Base-by-base conservation (phyloP, 768 basidiomycete genomes). In the Amanita pseudoporphyria region DNA sequence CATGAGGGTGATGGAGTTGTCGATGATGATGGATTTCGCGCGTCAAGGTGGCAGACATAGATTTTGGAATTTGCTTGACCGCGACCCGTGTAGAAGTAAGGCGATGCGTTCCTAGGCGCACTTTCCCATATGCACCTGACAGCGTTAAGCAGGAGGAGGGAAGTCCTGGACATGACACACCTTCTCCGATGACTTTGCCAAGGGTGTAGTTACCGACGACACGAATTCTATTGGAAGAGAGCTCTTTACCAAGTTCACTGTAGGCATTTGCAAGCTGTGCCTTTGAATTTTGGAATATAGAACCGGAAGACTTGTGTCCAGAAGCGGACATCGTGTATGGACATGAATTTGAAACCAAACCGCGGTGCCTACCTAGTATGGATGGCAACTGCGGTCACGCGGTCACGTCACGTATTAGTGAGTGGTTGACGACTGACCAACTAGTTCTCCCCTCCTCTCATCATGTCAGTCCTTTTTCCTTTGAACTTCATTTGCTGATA, bases 21-120 rank as follows among this genome's bases (percentile, higher is more conserved):
- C 95, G 87, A 68, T 99, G 95, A 60, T 99, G 96, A 61, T 99
- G 95, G 49, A 99, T 96, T 69, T 99, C 95, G 55, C 95, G 81
- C 22, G 96, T 99, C 35, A 99, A 76, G 14, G 87, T 78, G 5
- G 93, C 78, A 28, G 94, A 90, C 74, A 92, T 80, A 51, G 83
- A 79, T 66, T 98, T 98, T 32, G 95, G 91, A 55, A 97, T 95
- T 67, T 97, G 94, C 70, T 99, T 99, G 71, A 99, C 85, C 49
- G 95, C 95, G 57, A 95, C 94, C 46, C 91, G 81, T 39, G 84
- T 84, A 6, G 86, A 87, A 2, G 94, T 93, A 41, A 97, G 73
- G 52, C 94, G 86, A 64, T 99, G 93, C 1, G 87, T 91, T 47
- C 93, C 96, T 62, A 99, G 73, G 45, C 93, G 82, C 26, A 98